Conservation (phyloP, 768 basidiomycete genomes). For the Cystobasidium ongulense region DNA sequence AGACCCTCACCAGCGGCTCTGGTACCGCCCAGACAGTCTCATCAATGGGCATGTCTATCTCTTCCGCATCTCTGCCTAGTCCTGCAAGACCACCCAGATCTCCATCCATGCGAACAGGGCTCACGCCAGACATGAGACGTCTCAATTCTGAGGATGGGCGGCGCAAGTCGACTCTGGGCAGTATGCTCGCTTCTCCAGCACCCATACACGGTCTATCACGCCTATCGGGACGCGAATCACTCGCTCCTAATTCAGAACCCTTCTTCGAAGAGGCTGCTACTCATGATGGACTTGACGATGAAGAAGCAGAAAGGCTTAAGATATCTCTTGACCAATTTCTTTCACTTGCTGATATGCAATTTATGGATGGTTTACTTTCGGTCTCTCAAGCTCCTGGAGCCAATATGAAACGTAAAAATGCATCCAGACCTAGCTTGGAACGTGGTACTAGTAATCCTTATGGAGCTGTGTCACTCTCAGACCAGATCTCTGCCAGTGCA, state of each 20-base stretch:
- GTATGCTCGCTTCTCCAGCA: background rate
- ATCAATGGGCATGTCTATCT: background rate
- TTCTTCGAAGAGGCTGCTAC: conserved; percentile 23
- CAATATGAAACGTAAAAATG: background rate
- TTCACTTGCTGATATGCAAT: conserved; percentile 33
- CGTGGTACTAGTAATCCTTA: background rate
- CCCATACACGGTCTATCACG: background rate
- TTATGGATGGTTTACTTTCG: conserved; percentile 37
- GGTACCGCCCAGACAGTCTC: background rate
- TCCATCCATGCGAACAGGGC: background rate
- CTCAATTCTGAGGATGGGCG: background rate
- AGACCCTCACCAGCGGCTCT: background rate
- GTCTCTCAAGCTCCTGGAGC: conserved; percentile 25
- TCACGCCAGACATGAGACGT: conserved; percentile 16
- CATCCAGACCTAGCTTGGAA: background rate
- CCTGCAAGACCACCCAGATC: background rate
- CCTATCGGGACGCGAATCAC: background rate
- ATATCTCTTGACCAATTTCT: conserved; percentile 39
- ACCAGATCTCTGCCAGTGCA: conserved; percentile 29
- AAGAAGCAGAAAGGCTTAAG: background rate
- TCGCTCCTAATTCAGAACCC: conserved; percentile 15
- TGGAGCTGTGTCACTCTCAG: conserved; percentile 11
- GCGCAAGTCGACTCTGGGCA: background rate
- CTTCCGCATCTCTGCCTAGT: background rate
- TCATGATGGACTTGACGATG: background rate